Percentiles rank a stretch among this genome's conserved stretches.
phyloP scores from a whole-genome alignment of 2,329 filamentous ascomycete genomes.

The Trichoderma endophyticum region DNA sequence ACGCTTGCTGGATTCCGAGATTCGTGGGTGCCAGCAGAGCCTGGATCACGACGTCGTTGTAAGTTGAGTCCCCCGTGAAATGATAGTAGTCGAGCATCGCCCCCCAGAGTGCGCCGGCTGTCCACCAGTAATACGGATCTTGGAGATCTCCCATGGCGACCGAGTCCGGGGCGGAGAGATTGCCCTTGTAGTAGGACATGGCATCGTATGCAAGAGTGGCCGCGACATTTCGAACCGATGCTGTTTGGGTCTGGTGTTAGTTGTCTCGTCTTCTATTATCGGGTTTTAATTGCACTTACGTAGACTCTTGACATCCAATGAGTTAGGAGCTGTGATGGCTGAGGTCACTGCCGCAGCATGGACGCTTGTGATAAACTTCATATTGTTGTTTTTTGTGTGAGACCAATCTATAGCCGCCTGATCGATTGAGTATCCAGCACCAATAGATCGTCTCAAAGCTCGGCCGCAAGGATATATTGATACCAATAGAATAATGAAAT shows the following conservation, averaged over 20 bases:
- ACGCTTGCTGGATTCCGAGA: constrained; percentile 56
- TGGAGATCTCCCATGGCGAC: constrained; percentile 60
- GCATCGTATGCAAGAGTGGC: constrained; percentile 58
- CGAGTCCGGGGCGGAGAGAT: constrained; percentile 48
- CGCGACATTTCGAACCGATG: constrained; percentile 59
- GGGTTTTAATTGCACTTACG: constrained; percentile 24
- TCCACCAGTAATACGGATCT: constrained; percentile 67
- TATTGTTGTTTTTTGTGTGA: constrained; percentile 8
- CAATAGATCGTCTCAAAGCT: neutral
- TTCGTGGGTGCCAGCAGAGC: constrained; percentile 56
- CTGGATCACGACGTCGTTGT: constrained; percentile 58
- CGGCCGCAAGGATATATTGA: neutral
- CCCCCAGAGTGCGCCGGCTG: constrained; percentile 63
- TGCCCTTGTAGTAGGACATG: constrained; percentile 64
- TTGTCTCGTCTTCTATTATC: neutral
- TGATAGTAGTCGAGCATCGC: constrained; percentile 67
- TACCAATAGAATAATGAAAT: neutral
- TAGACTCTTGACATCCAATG: constrained; percentile 38
- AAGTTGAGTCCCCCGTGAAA: constrained; percentile 59
- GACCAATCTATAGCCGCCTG: neutral
- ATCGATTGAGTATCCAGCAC: neutral
- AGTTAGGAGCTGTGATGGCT: constrained; percentile 33
- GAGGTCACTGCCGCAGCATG: constrained; percentile 27
- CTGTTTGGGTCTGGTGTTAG: constrained; percentile 36
- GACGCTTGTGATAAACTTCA: constrained; percentile 28